These are phyloP conservation scores for Pistacia vera DNA, from an alignment of 345 rosid genomes.

Conservation along the genomic window DNA sequence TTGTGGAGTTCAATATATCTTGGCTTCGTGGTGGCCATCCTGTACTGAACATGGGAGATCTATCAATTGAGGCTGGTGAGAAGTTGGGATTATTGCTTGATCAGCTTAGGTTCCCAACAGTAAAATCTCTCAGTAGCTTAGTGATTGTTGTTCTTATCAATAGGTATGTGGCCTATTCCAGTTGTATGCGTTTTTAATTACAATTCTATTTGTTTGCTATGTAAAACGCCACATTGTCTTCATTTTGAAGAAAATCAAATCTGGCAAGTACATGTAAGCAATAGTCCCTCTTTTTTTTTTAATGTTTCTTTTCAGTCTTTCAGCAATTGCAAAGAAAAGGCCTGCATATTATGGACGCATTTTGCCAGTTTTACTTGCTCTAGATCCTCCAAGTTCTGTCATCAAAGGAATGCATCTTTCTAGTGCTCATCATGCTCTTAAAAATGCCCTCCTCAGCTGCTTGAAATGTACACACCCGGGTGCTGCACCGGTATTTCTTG, in stretches of 20 bases:
- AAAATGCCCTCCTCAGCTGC: conserved; percentile 70
- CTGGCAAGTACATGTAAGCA: background rate
- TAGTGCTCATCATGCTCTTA: conserved; percentile 69
- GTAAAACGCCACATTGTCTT: background rate
- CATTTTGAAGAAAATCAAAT: background rate
- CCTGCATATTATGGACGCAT: conserved; percentile 92
- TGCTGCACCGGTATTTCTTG: conserved; percentile 88
- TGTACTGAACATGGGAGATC: conserved; percentile 76
- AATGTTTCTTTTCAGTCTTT: conserved; percentile 59
- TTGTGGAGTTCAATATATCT: conserved; percentile 69
- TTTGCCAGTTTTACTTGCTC: conserved; percentile 86
- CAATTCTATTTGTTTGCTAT: background rate
- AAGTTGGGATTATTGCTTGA: conserved; percentile 83
- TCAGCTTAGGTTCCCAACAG: conserved; percentile 86
- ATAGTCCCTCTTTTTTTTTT: conserved; percentile 8
- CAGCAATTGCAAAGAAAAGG: conserved; percentile 82
- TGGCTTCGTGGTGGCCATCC: conserved; percentile 93
- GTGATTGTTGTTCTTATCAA: conserved; percentile 74
- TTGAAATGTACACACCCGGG: conserved; percentile 86
- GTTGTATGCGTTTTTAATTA: conserved; percentile 11
- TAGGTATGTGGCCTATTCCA: conserved; percentile 42
- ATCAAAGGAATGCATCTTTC: conserved; percentile 61
- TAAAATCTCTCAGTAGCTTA: conserved; percentile 69
- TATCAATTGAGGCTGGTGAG: conserved; percentile 89
- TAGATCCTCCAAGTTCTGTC: conserved; percentile 70